Base-by-base conservation (phyloP, 768 basidiomycete species). In the Lentinula lateritia region DNA sequence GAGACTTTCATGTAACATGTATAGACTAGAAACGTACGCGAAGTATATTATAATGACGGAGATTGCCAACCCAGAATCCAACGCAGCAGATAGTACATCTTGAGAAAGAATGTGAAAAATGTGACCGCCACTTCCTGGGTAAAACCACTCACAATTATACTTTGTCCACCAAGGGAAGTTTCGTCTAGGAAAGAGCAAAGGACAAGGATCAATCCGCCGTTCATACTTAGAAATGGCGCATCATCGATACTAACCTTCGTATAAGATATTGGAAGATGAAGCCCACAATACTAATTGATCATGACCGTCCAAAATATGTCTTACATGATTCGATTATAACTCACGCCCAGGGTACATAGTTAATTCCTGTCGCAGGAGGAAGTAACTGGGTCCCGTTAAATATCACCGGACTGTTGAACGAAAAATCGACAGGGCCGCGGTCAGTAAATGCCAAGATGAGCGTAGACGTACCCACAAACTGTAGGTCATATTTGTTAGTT, bases 351-450 rank as follows among this genome's bases (percentile, higher is more conserved):
- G 88, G 86, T 2, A 93, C 80, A 68, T 88, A 95, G 71, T 96
- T 95, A 66, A 93, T 80, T 3, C 92, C 89, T 0, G 86, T 90
- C 12, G 92, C 92, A 8, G 92, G 92, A 0, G 93, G 93, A 52
- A 95, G 90, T 58, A 75, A 74, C 20, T 76, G 73, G 4, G 87
- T 81, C 2, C 90, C 92, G 32, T 82, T 81, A 67, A 92, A 88
- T 67, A 92, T 80, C 54, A 91, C 71, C 6, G 79, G 84, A 58
- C 82, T 84, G 50, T 18, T 10, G 10, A 15, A 36, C 10, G 34
- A 52, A 53, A 10, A 6, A n/a, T n/a, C 18, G 43, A 45, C 6
- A 3, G 6, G 18, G 16, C 18, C 23, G 43, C 39, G 5, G 9
- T 16, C 18, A 45, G 1, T 15, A 45, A 39, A 8, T 6, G 38